Evolutionary conservation across 768 basidiomycete species (phyloP).

Genomic region (Kwoniella shandongensis): DNA sequence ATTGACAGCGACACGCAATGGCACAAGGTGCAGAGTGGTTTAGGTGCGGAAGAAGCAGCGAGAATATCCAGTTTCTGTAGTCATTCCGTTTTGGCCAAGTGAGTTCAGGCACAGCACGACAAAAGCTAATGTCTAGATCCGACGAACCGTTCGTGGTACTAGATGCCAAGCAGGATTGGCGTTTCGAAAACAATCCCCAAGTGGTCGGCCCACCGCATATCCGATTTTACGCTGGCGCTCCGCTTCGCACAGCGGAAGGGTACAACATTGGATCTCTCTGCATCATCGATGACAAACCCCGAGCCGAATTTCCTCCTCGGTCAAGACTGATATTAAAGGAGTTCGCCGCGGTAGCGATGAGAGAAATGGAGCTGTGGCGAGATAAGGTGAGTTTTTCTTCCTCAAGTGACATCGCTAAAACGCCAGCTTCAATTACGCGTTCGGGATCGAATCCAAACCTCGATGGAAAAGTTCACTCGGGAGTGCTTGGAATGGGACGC

Average conservation of each 20-base stretch:
- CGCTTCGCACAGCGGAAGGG: constrained; percentile 82
- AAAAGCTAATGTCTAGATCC: constrained; percentile 27
- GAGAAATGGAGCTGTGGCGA: constrained; percentile 92
- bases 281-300: constrained; percentile 77
- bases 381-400: constrained; percentile 67
- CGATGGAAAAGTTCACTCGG: constrained; percentile 95
- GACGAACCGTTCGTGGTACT: constrained; percentile 85
- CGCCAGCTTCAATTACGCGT: constrained; percentile 80
- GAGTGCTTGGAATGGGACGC: constrained; percentile 90
- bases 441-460: constrained; percentile 85
- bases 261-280: constrained; percentile 82
- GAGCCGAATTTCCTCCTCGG: constrained; percentile 80
- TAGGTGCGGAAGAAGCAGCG: constrained; percentile 57
- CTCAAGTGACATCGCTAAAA: constrained; percentile 21
- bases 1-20: constrained; percentile 85
- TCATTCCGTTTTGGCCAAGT: constrained; percentile 80
- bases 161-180: constrained; percentile 79
- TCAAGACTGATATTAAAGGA: constrained; percentile 91
- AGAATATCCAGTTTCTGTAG: constrained; percentile 74
- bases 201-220: constrained; percentile 67
- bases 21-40: constrained; percentile 79
- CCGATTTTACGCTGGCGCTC: constrained; percentile 89
- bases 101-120: constrained; percentile 33
- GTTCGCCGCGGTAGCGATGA: constrained; percentile 89
- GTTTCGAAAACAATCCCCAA: constrained; percentile 78